A percentile compares a stretch with the other conserved stretches of the same genome.
Evolutionary conservation across 2,329 filamentous ascomycete genomes (phyloP).

Genomic region (Cercospora berteroae): DNA sequence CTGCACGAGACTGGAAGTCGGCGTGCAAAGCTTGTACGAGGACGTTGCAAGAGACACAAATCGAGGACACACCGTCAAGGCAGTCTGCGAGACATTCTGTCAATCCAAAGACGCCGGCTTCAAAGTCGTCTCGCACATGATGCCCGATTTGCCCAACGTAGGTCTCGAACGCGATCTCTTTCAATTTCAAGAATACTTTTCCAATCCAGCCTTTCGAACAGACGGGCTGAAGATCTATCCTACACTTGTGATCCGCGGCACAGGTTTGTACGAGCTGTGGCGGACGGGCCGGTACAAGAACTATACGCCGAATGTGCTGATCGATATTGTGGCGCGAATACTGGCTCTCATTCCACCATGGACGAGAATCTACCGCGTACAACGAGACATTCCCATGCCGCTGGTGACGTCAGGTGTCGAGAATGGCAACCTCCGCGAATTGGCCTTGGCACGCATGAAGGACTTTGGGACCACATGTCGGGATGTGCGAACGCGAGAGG

Average conservation of each 20-base stretch:
- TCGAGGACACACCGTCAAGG: conserved; percentile 89
- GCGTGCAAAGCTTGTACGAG: conserved; percentile 95
- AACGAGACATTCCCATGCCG: conserved; percentile 99
- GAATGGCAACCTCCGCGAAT: conserved; percentile 91
- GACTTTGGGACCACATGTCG: conserved; percentile 97
- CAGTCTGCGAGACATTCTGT: conserved; percentile 94
- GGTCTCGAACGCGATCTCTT: conserved; percentile 97
- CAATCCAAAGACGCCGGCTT: conserved; percentile 97
- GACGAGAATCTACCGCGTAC: conserved; percentile 97
- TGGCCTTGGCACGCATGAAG: conserved; percentile 96
- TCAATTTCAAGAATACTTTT: conserved; percentile 97
- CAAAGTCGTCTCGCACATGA: conserved; percentile 99
- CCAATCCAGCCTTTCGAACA: conserved; percentile 91
- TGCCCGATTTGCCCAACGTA: conserved; percentile 97
- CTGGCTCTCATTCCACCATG: conserved; percentile 91
- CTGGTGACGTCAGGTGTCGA: conserved; percentile 97
- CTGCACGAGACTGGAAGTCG: conserved; percentile 89
- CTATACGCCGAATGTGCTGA: conserved; percentile 94
- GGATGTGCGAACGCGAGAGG: conserved; percentile 92
- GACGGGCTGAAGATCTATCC: conserved; percentile 98
- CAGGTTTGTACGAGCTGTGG: conserved; percentile 95
- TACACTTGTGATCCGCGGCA: conserved; percentile 93
- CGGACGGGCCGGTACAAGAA: conserved; percentile 96
- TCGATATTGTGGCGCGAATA: conserved; percentile 95
- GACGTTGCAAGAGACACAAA: conserved; percentile 98